A percentile compares a stretch with the other conserved stretches of the same genome.
phyloP scores from a whole-genome alignment of 176 grass and related monocot species.

The Bothriochloa decipiens region DNA sequence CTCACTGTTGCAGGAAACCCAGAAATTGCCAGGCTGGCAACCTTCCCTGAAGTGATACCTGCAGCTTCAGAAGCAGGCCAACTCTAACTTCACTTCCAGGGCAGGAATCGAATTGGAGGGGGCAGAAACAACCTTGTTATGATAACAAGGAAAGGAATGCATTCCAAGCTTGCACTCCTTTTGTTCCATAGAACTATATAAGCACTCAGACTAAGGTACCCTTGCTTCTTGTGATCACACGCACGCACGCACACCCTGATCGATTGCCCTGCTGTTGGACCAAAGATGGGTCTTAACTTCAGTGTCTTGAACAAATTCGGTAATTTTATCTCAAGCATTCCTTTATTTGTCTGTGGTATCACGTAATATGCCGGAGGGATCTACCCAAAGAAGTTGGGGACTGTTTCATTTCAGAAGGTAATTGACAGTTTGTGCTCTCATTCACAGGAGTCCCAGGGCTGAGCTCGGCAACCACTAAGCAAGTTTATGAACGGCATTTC shows the following conservation, averaged over 20 bases:
- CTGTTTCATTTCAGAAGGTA: not conserved
- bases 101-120: conserved; percentile 42
- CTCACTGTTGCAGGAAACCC: not conserved
- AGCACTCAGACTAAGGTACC: conserved; percentile 5
- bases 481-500: conserved; percentile 61
- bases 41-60: conserved; percentile 38
- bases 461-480: conserved; percentile 20
- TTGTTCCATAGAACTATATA: conserved; percentile 45
- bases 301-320: conserved; percentile 53
- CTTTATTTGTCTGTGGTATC: not conserved
- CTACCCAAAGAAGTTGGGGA: not conserved
- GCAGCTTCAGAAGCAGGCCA: conserved; percentile 32
- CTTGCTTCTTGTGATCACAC: conserved; percentile 10
- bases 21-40: not conserved
- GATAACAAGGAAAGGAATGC: conserved; percentile 53
- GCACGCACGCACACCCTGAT: not conserved
- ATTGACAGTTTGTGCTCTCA: not conserved
- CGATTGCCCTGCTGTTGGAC: conserved; percentile 17
- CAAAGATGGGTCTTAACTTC: conserved; percentile 66
- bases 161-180: conserved; percentile 65
- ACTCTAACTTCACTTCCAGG: conserved; percentile 49
- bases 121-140: conserved; percentile 34
- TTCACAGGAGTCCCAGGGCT: conserved; percentile 56
- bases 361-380: not conserved
- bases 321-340: conserved; percentile 34